Base-by-base conservation (phyloP, 345 rosid genomes). In the Corchorus capsularis region DNA sequence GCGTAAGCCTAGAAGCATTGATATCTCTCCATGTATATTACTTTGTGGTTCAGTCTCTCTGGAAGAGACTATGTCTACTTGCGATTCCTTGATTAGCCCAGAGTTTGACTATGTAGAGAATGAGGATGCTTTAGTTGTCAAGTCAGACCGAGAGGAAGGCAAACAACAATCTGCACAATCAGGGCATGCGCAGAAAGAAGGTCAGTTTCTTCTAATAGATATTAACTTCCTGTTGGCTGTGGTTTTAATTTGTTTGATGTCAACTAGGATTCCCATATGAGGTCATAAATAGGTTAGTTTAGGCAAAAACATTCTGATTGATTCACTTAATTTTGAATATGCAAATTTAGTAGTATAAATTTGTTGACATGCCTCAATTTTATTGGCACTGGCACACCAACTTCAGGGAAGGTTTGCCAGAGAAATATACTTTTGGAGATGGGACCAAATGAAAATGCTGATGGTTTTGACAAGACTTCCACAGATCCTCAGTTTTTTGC, bases 401-500 rank as follows among this genome's bases (percentile, higher is more conserved):
- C 62, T 59, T 35, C 27, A 27, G 81, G 65, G 71, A 63, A 72
- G 37, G 19, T 46, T 53, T 72, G 80, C 75, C 54, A 72, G 63
- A 72, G 76, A 0, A 45, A 72, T 32, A 32, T 56, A 68, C 52
- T 61, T 9, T 13, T 34, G 32, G 71, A 53, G 19, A 80, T 64
- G 77, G 70, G 76, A 37, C 16, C 34, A 13, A 74, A 47, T 76
- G 79, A 76, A 66, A 32, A 55, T 56, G 55, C 76, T 72, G 80
- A 27, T 27, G 27, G 27, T 27, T 27, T 80, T 7, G 82, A 82
- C 60, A 47, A 72, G 67, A 66, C 82, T 72, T 65, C 69, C 64
- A 34, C 66, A 13, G 88, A 85, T 77, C 86, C 86, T 14, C 83
- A 81, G 75, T 75, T 78, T 71, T 83, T 85, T 75, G 82, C 68